Conservation (phyloP, 2,329 filamentous ascomycete genomes). For the Sclerotinia trifoliorum region DNA sequence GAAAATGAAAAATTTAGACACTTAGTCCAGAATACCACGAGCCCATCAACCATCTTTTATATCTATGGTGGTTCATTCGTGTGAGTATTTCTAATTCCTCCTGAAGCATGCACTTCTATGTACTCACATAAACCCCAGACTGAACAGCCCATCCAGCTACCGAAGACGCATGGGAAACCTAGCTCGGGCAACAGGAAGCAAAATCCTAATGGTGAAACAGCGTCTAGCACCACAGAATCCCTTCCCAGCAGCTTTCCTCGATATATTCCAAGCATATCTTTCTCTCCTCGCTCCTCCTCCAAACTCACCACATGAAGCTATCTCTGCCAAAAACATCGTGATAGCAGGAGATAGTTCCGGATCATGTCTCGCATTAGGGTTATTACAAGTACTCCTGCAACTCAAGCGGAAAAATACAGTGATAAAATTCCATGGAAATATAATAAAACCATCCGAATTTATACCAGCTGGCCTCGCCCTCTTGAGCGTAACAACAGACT, state of each 20-base stretch:
- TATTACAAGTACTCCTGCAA: neutral
- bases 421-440: constrained; percentile 1
- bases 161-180: neutral
- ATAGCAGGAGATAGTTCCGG: constrained; percentile 9
- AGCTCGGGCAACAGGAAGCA: neutral
- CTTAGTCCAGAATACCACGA: neutral
- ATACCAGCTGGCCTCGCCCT: constrained; percentile 9
- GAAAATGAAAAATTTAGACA: neutral
- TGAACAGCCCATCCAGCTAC: neutral
- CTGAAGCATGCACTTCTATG: neutral
- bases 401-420: neutral
- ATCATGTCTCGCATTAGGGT: neutral
- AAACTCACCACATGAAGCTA: neutral
- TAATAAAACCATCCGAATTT: neutral
- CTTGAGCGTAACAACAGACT: neutral
- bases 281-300: neutral
- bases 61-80: neutral
- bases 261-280: constrained; percentile 2
- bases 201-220: neutral
- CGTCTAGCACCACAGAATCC: constrained; percentile 6
- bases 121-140: neutral
- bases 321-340: neutral
- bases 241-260: constrained; percentile 15
- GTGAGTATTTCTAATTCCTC: neutral
- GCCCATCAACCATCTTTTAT: neutral